These are phyloP conservation scores for Dillenia turbinata DNA, from an alignment of 164 flowering plant genomes.

Conservation along the genomic window DNA sequence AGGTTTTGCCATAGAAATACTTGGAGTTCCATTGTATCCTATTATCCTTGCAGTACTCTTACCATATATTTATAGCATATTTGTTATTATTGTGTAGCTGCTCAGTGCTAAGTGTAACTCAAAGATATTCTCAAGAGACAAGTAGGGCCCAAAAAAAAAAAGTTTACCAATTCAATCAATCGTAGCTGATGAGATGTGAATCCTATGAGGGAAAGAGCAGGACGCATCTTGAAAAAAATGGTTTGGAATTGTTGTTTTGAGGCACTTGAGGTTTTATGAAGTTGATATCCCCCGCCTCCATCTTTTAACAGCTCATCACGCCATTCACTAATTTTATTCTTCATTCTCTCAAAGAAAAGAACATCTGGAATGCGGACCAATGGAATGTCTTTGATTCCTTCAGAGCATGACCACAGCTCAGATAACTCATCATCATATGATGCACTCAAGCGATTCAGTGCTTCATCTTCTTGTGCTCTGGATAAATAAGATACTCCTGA, in stretches of 20 bases:
- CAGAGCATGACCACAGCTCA: slow-evolving; percentile 16
- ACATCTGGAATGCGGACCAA: slow-evolving; percentile 55
- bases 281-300: slow-evolving; percentile 18
- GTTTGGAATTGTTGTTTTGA: slow-evolving; percentile 44
- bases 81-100: too few relatives aligned
- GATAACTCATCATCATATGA: slow-evolving; percentile 24
- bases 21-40: too few relatives aligned
- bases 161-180: slow-evolving; percentile 69
- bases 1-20: too few relatives aligned
- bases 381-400: slow-evolving; percentile 30
- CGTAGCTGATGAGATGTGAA: slow-evolving; percentile 77
- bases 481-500: slow-evolving; percentile 98
- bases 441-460: slow-evolving; percentile 30
- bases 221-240: slow-evolving; percentile 69
- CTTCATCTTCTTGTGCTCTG: slow-evolving; percentile 83
- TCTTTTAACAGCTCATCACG: slow-evolving; percentile 37
- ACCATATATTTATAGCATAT: too few relatives aligned
- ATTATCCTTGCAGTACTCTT: too few relatives aligned
- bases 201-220: slow-evolving; percentile 62
- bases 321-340: slow-evolving; percentile 63
- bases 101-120: too few relatives aligned
- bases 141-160: neutral
- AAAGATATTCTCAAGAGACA: too few relatives aligned
- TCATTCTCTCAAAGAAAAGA: slow-evolving; percentile 78
- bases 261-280: slow-evolving; percentile 24